Percentiles rank a stretch among this genome's conserved stretches.
These are phyloP conservation scores for Musa troglodytarum DNA, from an alignment of 176 grass and related monocot genomes.

Conservation along the genomic window DNA sequence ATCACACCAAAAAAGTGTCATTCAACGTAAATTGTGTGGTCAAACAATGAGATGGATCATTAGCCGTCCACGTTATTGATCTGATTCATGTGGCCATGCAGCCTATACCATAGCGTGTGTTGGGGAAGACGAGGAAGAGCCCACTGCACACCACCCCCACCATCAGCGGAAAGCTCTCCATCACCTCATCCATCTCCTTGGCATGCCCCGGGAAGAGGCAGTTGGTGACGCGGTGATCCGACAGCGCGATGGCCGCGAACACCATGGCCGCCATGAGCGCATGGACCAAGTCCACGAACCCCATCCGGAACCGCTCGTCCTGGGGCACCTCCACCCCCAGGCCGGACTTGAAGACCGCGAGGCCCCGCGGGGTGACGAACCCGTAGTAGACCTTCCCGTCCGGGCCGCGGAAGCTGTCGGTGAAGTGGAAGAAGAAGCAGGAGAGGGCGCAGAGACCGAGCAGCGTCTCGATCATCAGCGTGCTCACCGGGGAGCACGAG, in stretches of 20 bases:
- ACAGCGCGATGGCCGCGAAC: slow-evolving; percentile 41
- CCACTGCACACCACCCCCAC: slow-evolving; percentile 43
- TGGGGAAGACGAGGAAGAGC: slow-evolving; percentile 60
- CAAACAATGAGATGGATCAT: too few relatives aligned
- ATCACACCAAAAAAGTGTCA: too few relatives aligned
- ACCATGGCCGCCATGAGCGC: slow-evolving; percentile 52
- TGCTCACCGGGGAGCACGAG: slow-evolving; percentile 35
- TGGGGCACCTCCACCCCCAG: slow-evolving; percentile 46
- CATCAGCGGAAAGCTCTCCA: slow-evolving; percentile 66
- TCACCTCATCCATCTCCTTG: slow-evolving; percentile 58
- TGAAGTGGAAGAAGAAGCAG: slow-evolving; percentile 76
- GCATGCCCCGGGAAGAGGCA: slow-evolving; percentile 38
- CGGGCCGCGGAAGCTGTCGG: slow-evolving; percentile 49
- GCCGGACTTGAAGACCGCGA: slow-evolving; percentile 43
- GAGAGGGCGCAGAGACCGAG: slow-evolving; percentile 40
- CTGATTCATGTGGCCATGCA: slow-evolving; percentile 28
- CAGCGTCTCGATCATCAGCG: slow-evolving; percentile 30
- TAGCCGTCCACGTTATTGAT: neutral
- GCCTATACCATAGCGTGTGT: slow-evolving; percentile 50
- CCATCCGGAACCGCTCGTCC: slow-evolving; percentile 45
- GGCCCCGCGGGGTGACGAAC: slow-evolving; percentile 43
- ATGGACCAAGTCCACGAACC: slow-evolving; percentile 45
- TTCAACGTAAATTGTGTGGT: too few relatives aligned
- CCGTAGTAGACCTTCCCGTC: slow-evolving; percentile 63
- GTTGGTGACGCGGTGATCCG: slow-evolving; percentile 35